Conservation (phyloP, 2,329 filamentous ascomycete species). For the Epichloe amarillans region DNA sequence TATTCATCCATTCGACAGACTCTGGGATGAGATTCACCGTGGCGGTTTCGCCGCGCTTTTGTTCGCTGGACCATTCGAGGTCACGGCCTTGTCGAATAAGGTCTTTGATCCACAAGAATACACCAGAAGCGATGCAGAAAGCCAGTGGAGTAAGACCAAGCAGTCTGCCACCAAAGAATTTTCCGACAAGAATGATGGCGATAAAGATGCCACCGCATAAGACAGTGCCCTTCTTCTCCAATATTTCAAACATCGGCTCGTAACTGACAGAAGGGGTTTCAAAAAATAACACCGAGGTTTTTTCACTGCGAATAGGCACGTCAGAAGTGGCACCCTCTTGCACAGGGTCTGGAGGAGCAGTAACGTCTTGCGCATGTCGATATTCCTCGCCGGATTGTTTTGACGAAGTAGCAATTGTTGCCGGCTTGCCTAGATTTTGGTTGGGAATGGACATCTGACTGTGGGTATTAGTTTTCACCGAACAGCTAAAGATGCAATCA, state of each 20-base stretch:
- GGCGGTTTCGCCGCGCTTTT: conserved; percentile 71
- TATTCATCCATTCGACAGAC: conserved; percentile 94
- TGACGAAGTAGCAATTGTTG: conserved; percentile 57
- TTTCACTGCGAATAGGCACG: conserved; percentile 89
- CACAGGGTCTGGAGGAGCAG: conserved; percentile 78
- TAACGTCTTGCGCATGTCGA: conserved; percentile 73
- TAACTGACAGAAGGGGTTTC: conserved; percentile 83
- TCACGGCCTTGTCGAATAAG: conserved; percentile 70
- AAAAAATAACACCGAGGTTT: conserved; percentile 87
- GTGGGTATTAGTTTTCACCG: background rate
- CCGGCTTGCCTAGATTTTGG: conserved; percentile 66
- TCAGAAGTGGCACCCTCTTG: conserved; percentile 75
- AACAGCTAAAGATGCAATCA: background rate
- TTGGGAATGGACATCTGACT: conserved; percentile 70
- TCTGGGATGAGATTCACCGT: conserved; percentile 83
- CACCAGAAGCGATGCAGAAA: conserved; percentile 57
- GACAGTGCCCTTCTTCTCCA: conserved; percentile 63
- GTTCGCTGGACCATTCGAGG: conserved; percentile 78
- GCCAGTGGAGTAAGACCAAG: conserved; percentile 64
- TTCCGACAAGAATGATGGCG: conserved; percentile 63
- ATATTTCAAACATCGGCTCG: conserved; percentile 67
- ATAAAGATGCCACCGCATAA: conserved; percentile 59
- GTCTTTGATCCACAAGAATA: conserved; percentile 86
- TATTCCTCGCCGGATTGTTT: conserved; percentile 68
- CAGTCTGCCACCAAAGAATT: conserved; percentile 64